A percentile compares a stretch with the other conserved stretches of the same genome.
Evolutionary conservation across 2,329 filamentous ascomycete genomes (phyloP).

Genomic region (Xylaria multiplex): DNA sequence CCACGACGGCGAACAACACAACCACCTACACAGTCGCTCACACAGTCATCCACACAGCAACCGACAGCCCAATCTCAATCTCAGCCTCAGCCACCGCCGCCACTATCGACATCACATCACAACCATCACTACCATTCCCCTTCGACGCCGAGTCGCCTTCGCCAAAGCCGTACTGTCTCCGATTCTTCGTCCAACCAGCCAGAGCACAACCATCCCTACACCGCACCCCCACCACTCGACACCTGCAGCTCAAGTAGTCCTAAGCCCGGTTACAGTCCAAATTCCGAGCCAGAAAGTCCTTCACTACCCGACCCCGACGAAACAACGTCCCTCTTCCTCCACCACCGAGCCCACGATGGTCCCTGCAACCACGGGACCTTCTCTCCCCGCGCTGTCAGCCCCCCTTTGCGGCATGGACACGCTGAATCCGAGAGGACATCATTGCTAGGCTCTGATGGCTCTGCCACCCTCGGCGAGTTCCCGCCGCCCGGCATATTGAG

Average conservation of each 20-base stretch:
- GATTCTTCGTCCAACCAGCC: conserved; percentile 35
- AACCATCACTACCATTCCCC: conserved; percentile 43
- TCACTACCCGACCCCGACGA: conserved; percentile 51
- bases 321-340: conserved; percentile 59
- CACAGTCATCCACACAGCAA: background rate
- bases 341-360: conserved; percentile 56
- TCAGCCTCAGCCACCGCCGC: too few relatives aligned
- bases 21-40: background rate
- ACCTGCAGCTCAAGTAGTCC: background rate
- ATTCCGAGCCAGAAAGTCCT: too few relatives aligned
- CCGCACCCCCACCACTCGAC: background rate
- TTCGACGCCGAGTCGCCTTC: conserved; percentile 47
- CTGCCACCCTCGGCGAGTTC: conserved; percentile 51
- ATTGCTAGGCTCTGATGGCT: conserved; percentile 50
- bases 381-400: conserved; percentile 71
- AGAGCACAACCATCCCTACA: conserved; percentile 14
- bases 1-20: conserved; percentile 32
- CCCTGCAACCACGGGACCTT: conserved; percentile 79
- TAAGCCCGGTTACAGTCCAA: conserved; percentile 24
- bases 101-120: background rate
- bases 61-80: background rate
- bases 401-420: conserved; percentile 50
- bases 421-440: conserved; percentile 46
- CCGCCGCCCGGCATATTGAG: conserved; percentile 56
- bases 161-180: conserved; percentile 47